Conservation (phyloP, 1,139 yeast genomes). For the Yamadazyma atlantica region DNA sequence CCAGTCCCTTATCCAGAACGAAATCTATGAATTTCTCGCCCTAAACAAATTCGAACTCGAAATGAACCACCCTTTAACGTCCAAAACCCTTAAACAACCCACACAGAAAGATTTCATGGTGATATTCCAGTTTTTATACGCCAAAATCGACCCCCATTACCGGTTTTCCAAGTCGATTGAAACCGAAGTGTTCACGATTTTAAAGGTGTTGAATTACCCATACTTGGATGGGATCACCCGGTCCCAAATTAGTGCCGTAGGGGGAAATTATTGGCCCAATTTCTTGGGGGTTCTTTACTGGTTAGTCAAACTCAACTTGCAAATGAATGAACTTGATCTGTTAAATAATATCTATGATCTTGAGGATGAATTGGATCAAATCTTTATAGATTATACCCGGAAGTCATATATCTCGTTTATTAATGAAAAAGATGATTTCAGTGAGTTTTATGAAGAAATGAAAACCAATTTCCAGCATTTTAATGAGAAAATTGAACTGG, state of each 20-base stretch:
- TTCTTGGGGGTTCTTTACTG: constrained; percentile 81
- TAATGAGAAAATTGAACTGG: constrained; percentile 34
- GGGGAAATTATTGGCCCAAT: constrained; percentile 87
- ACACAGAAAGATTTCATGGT: constrained; percentile 84
- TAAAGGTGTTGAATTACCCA: constrained; percentile 73
- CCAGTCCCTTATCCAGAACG: constrained; percentile 64
- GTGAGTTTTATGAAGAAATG: constrained; percentile 56
- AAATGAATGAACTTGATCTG: constrained; percentile 41
- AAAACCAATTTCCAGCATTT: constrained; percentile 48
- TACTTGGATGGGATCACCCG: constrained; percentile 77
- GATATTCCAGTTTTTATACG: constrained; percentile 79
- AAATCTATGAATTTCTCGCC: constrained; percentile 63
- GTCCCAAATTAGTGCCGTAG: constrained; percentile 87
- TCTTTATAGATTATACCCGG: constrained; percentile 65
- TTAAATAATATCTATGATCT: constrained; percentile 22
- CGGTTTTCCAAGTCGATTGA: constrained; percentile 69
- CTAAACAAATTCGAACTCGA: constrained; percentile 69
- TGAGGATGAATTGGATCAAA: constrained; percentile 51
- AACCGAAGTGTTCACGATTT: constrained; percentile 67
- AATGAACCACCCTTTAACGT: constrained; percentile 67
- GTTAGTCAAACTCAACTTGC: constrained; percentile 61
- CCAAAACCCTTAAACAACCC: constrained; percentile 69
- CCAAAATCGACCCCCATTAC: constrained; percentile 76
- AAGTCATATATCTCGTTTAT: constrained; percentile 69
- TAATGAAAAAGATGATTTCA: constrained; percentile 61